phyloP scores from a whole-genome alignment of 1,139 yeast genomes.

The Lodderomyces orthopsilosis region DNA sequence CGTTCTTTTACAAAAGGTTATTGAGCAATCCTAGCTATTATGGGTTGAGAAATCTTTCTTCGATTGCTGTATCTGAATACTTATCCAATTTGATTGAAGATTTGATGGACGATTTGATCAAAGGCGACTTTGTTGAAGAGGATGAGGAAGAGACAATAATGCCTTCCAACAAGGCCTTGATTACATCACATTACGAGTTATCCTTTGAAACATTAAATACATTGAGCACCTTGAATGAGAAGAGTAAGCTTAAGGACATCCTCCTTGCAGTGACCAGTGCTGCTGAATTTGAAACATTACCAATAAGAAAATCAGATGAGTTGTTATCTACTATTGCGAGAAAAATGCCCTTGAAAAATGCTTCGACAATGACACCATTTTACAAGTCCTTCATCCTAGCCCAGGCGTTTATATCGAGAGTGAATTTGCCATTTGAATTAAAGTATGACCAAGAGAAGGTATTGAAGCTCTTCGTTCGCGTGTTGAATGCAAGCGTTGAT shows the following conservation, averaged over 20 bases:
- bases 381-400: constrained; percentile 72
- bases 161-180: constrained; percentile 69
- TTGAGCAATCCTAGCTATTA: constrained; percentile 86
- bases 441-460: constrained; percentile 53
- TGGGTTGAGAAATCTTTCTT: constrained; percentile 64
- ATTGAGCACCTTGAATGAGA: constrained; percentile 49
- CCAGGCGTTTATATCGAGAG: constrained; percentile 79
- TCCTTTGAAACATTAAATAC: constrained; percentile 66
- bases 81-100: constrained; percentile 80
- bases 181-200: constrained; percentile 70
- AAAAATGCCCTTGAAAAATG: constrained; percentile 57
- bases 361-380: constrained; percentile 45
- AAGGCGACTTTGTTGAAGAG: constrained; percentile 60
- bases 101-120: constrained; percentile 62
- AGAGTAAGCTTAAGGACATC: constrained; percentile 58
- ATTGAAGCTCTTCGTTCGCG: constrained; percentile 48
- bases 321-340: constrained; percentile 51
- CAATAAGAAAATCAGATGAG: constrained; percentile 62
- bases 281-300: constrained; percentile 63
- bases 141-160: constrained; percentile 34
- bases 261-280: constrained; percentile 68
- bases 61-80: constrained; percentile 71
- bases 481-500: constrained; percentile 72
- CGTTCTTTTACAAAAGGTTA: constrained; percentile 78
- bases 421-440: constrained; percentile 48